phyloP scores from a whole-genome alignment of 352 stramenopile species.

The Phytophthora rubi region DNA sequence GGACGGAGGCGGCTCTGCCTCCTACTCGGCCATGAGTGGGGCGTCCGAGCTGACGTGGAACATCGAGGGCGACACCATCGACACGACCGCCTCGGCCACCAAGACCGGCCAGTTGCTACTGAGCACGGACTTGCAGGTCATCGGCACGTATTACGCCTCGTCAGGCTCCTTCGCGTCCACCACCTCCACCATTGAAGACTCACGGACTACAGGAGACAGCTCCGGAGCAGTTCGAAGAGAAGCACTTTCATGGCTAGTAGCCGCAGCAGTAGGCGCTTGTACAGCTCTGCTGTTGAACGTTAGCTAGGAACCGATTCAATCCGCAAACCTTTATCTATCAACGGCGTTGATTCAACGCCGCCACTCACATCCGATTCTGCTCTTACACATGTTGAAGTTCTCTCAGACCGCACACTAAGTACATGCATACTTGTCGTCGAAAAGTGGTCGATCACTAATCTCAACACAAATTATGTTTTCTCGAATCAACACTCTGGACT shows the following conservation, averaged over 20 bases:
- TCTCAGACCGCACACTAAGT: neutral
- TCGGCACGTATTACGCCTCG: slow-evolving; percentile 42
- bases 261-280: slow-evolving; percentile 6
- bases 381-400: slow-evolving; percentile 25
- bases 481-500: too few relatives aligned
- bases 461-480: too few relatives aligned
- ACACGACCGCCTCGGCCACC: slow-evolving; percentile 28
- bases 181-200: slow-evolving; percentile 18
- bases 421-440: too few relatives aligned
- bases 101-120: slow-evolving; percentile 32
- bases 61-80: slow-evolving; percentile 36
- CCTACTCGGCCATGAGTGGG: slow-evolving; percentile 14
- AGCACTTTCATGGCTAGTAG: slow-evolving; percentile 11
- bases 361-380: slow-evolving; percentile 22
- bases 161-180: slow-evolving; percentile 17
- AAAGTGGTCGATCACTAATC: too few relatives aligned
- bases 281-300: slow-evolving; percentile 25
- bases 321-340: slow-evolving; percentile 34
- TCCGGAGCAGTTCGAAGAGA: slow-evolving; percentile 5
- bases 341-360: too few relatives aligned
- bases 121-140: slow-evolving; percentile 38
- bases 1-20: slow-evolving; percentile 25
- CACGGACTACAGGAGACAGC: slow-evolving; percentile 11
- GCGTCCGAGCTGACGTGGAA: slow-evolving; percentile 31
- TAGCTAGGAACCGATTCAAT: slow-evolving; percentile 27